Conservation (phyloP, 2,329 filamentous ascomycete species). For the Cordyceps javanica region DNA sequence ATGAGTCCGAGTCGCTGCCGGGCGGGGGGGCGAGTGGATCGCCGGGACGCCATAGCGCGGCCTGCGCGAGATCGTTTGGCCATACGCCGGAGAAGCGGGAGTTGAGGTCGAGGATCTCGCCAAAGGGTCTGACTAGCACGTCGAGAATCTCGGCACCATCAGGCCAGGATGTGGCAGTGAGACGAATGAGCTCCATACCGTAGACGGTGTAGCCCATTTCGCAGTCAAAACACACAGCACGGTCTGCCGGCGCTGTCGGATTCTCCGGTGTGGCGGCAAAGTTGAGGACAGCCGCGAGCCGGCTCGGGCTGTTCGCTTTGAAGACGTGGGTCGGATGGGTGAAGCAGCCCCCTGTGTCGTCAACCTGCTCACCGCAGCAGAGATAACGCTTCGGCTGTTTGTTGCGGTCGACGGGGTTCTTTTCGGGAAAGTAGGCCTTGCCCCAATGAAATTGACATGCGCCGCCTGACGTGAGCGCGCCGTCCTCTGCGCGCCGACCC, state of each 20-base stretch:
- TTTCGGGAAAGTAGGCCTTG: slow-evolving; percentile 55
- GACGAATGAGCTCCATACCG: slow-evolving; percentile 81
- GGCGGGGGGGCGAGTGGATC: slow-evolving; percentile 21
- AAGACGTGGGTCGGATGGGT: slow-evolving; percentile 73
- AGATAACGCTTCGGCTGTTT: slow-evolving; percentile 58
- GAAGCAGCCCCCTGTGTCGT: slow-evolving; percentile 69
- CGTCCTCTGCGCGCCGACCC: slow-evolving; percentile 70
- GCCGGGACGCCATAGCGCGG: slow-evolving; percentile 46
- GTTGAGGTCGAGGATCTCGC: slow-evolving; percentile 84
- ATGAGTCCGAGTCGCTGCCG: slow-evolving; percentile 17
- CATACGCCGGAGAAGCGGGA: slow-evolving; percentile 86
- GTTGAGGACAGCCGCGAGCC: slow-evolving; percentile 71
- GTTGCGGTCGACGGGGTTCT: slow-evolving; percentile 48
- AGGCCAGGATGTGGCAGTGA: slow-evolving; percentile 88
- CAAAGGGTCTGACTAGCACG: slow-evolving; percentile 75
- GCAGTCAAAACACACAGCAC: slow-evolving; percentile 83
- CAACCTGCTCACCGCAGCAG: slow-evolving; percentile 73
- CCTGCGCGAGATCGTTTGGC: slow-evolving; percentile 67
- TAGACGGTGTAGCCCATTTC: slow-evolving; percentile 95
- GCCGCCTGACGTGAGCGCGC: slow-evolving; percentile 68
- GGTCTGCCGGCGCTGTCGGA: slow-evolving; percentile 38
- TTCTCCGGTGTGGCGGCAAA: slow-evolving; percentile 74
- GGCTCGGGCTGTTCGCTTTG: slow-evolving; percentile 69
- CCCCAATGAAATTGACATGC: slow-evolving; percentile 77
- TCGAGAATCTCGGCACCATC: slow-evolving; percentile 69